Percentiles rank a stretch among this genome's conserved stretches.
These are phyloP conservation scores for Toxicodendron radicans DNA, from an alignment of 345 rosid genomes.

Conservation along the genomic window DNA sequence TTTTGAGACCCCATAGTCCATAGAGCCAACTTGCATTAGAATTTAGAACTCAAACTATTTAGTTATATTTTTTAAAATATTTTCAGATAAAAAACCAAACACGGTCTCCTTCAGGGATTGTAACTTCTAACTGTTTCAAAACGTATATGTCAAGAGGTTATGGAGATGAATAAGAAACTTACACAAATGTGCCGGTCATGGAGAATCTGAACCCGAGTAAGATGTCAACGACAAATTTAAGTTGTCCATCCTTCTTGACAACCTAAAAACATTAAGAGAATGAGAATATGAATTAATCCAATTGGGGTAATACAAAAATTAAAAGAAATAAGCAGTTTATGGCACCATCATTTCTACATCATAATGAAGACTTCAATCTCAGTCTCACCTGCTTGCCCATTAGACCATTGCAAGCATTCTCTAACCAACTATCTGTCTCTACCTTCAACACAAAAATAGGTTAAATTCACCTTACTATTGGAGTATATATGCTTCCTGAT, in stretches of 20 bases:
- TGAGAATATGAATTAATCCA: slow-evolving; percentile 6
- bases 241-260: slow-evolving; percentile 52
- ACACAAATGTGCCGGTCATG: slow-evolving; percentile 71
- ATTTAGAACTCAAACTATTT: too few relatives aligned
- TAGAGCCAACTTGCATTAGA: too few relatives aligned
- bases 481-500: background rate
- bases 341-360: background rate
- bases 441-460: slow-evolving; percentile 37
- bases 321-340: background rate
- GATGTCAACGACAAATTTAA: slow-evolving; percentile 72
- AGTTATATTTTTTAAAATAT: too few relatives aligned
- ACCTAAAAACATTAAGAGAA: slow-evolving; percentile 39
- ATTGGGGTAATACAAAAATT: background rate
- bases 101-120: too few relatives aligned
- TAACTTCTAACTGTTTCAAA: too few relatives aligned
- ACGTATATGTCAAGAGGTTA: too few relatives aligned
- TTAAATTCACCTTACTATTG: background rate
- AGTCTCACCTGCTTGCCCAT: slow-evolving; percentile 82
- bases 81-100: too few relatives aligned
- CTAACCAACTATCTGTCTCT: slow-evolving; percentile 95
- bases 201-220: slow-evolving; percentile 81
- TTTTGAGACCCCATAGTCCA: too few relatives aligned
- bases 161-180: slow-evolving; percentile 27
- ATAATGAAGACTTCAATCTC: background rate
- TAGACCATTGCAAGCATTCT: slow-evolving; percentile 90